Percentiles rank a stretch among this genome's conserved stretches.
Evolutionary conservation across 306 rosid genomes (phyloP).

Genomic region (Pachyrhizus erosus): DNA sequence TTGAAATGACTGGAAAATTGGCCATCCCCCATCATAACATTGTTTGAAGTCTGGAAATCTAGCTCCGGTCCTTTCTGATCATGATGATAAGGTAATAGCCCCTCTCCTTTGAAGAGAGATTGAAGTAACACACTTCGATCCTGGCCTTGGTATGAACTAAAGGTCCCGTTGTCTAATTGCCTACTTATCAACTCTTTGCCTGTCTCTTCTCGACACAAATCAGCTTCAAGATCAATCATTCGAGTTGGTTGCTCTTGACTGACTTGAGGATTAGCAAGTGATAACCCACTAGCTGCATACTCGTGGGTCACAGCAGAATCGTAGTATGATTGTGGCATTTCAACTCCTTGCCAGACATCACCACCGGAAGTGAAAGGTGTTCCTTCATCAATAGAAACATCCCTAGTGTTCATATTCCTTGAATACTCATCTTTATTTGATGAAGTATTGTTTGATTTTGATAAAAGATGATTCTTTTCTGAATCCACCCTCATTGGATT

Average conservation of each 20-base stretch:
- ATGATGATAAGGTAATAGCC: slow-evolving; percentile 61
- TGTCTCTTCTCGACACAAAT: slow-evolving; percentile 53
- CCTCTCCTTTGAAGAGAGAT: slow-evolving; percentile 75
- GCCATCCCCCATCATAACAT: slow-evolving; percentile 56
- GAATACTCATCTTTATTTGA: slow-evolving; percentile 46
- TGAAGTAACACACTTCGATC: slow-evolving; percentile 73
- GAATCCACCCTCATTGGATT: no score
- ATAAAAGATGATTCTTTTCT: no score
- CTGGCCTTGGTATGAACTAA: slow-evolving; percentile 70
- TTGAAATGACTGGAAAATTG: slow-evolving; percentile 71
- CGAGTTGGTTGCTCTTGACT: slow-evolving; percentile 50
- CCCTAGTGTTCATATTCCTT: slow-evolving; percentile 51
- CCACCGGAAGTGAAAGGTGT: slow-evolving; percentile 54
- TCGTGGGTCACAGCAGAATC: slow-evolving; percentile 66
- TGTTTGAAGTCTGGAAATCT: slow-evolving; percentile 63
- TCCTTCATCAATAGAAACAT: slow-evolving; percentile 52
- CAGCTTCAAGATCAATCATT: slow-evolving; percentile 66
- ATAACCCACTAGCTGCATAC: slow-evolving; percentile 54
- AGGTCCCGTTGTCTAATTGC: slow-evolving; percentile 58
- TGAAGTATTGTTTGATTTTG: slow-evolving; percentile 32
- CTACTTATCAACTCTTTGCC: slow-evolving; percentile 59
- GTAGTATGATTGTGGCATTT: slow-evolving; percentile 71
- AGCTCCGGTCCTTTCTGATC: slow-evolving; percentile 68
- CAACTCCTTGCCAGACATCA: slow-evolving; percentile 70
- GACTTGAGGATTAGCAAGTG: slow-evolving; percentile 58